Percentiles rank a stretch among this genome's conserved stretches.
phyloP scores from a whole-genome alignment of 1,139 yeast species.

The Candida pseudoviswanathii region DNA sequence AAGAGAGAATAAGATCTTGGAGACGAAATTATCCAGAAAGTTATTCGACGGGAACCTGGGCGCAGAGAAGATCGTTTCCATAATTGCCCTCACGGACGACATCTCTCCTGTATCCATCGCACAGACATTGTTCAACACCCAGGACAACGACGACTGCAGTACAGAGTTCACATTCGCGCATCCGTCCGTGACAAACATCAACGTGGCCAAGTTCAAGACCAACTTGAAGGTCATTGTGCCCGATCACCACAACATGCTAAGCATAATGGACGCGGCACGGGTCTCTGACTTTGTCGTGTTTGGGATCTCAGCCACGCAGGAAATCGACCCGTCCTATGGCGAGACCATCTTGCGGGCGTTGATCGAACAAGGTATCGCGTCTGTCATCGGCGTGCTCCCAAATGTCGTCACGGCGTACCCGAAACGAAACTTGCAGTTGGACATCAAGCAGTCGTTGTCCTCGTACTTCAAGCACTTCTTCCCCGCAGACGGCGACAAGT shows the following conservation, averaged over 20 bases:
- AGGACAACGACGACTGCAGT: slow-evolving; percentile 18
- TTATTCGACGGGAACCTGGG: slow-evolving; percentile 81
- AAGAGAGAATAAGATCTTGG: slow-evolving; percentile 68
- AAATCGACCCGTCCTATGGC: slow-evolving; percentile 78
- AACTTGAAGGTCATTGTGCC: slow-evolving; percentile 77
- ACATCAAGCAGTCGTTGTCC: slow-evolving; percentile 75
- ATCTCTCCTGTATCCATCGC: slow-evolving; percentile 62
- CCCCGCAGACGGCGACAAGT: slow-evolving; percentile 72
- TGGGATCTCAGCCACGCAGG: slow-evolving; percentile 81
- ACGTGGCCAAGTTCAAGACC: slow-evolving; percentile 69
- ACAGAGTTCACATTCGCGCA: slow-evolving; percentile 23
- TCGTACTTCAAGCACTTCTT: slow-evolving; percentile 89
- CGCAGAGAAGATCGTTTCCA: slow-evolving; percentile 79
- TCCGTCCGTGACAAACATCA: slow-evolving; percentile 53
- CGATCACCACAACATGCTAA: slow-evolving; percentile 62
- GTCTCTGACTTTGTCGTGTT: slow-evolving; percentile 87
- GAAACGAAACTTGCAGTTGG: slow-evolving; percentile 75
- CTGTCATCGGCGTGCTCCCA: slow-evolving; percentile 80
- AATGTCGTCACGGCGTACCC: slow-evolving; percentile 68
- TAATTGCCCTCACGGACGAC: slow-evolving; percentile 79
- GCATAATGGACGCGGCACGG: slow-evolving; percentile 83
- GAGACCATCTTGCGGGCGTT: slow-evolving; percentile 87
- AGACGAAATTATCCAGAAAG: slow-evolving; percentile 53
- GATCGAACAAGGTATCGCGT: slow-evolving; percentile 90
- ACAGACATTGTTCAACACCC: slow-evolving; percentile 44